Base-by-base conservation (phyloP, 2,329 filamentous ascomycete species). In the Xylariaceae sp. region DNA sequence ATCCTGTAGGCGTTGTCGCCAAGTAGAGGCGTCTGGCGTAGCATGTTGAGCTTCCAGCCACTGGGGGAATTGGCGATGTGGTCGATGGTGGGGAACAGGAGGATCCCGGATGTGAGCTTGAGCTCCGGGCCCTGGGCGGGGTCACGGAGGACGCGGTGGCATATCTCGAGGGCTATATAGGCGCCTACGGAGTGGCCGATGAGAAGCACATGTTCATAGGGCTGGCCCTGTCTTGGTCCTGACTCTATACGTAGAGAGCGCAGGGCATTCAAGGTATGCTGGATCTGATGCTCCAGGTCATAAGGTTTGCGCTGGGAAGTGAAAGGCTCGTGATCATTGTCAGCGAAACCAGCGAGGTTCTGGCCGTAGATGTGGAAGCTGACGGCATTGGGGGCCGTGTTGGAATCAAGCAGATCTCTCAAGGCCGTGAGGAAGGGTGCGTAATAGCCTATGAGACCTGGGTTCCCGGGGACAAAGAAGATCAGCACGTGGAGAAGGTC, bases 391-490 rank as follows among this genome's bases (percentile, higher is more conserved):
- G 57, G 53, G 39, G 51, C 58, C 19, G 54, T 18, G 5, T 68
- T 69, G 21, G 69, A 68, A 58, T 79, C 72, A 12, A 89, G 71
- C 12, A 82, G 70, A 0, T 70, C 67, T 43, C 82, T 75, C 2
- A 91, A 71, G 13, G 77, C 73, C 0, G 73, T 73, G 10, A 91
- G 74, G 68, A 90, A 92, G 36, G 80, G 76, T 53, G 72, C 73
- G 70, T 92, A 92, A 76, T 88, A 92, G 52, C 79, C 80, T 47
- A 91, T 80, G 16, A 90, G 75, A 5, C 88, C 88, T 5, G 88
- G 88, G 60, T 92, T 92, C 18, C 88, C 88, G 26, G 86, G 81
- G 39, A 92, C 77, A 69, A 89, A 86, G 72, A 84, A 90, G 61
- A 92, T 72, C 47, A 91, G 78, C 56, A 71, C 72, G 19, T 67